These are phyloP conservation scores for Taiozyma sp. DNA, from an alignment of 1,139 yeast species.

Conservation along the genomic window DNA sequence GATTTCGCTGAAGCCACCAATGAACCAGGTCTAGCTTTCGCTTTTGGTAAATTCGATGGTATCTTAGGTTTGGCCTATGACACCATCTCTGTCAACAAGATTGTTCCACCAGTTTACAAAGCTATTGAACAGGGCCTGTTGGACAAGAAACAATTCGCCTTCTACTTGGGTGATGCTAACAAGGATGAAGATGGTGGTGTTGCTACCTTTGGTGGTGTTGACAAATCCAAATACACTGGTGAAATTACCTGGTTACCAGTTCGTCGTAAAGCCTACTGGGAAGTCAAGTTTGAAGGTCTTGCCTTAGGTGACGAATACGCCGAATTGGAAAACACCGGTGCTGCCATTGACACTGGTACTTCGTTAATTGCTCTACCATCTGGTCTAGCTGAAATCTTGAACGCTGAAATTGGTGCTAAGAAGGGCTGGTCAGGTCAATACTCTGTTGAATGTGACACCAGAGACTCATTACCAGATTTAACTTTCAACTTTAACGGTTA, in stretches of 20 bases:
- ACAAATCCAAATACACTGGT: constrained; percentile 68
- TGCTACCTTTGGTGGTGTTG: constrained; percentile 94
- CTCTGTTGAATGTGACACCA: constrained; percentile 79
- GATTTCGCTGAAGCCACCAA: constrained; percentile 95
- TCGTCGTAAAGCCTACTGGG: constrained; percentile 99
- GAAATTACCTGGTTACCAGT: constrained; percentile 93
- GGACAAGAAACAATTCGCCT: constrained; percentile 82
- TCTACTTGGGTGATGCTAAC: constrained; percentile 81
- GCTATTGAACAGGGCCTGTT: constrained; percentile 79
- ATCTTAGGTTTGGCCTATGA: constrained; percentile 92
- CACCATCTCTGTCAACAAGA: constrained; percentile 79
- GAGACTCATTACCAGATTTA: constrained; percentile 83
- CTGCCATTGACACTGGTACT: constrained; percentile 98
- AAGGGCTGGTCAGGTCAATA: constrained; percentile 98
- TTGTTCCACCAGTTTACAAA: constrained; percentile 91
- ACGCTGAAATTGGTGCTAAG: constrained; percentile 93
- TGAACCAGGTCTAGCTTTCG: constrained; percentile 97
- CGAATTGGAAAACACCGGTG: constrained; percentile 77
- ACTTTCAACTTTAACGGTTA: constrained; percentile 86
- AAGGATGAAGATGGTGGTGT: constrained; percentile 73
- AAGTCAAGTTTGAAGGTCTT: constrained; percentile 86
- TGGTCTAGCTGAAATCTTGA: constrained; percentile 89
- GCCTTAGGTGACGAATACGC: constrained; percentile 92
- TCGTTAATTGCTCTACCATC: constrained; percentile 93
- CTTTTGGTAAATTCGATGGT: constrained; percentile 98